phyloP scores from a whole-genome alignment of 345 rosid genomes.

The Populus pruinosa region DNA sequence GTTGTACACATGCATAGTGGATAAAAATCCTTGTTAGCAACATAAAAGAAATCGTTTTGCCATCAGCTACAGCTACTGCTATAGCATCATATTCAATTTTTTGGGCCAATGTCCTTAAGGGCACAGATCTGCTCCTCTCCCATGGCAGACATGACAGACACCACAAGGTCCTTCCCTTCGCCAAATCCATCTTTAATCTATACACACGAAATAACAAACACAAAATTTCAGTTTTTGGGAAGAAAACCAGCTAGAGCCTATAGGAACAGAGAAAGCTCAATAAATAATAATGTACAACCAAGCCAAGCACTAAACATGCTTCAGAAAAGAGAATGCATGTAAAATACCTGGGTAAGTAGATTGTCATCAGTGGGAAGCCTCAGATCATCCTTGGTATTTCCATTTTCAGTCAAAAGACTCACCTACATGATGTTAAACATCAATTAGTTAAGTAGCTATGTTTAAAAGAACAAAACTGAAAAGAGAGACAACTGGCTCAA shows the following conservation, averaged over 20 bases:
- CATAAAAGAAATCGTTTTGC: conserved; percentile 4
- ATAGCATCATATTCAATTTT: conserved; percentile 38
- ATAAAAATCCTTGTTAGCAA: conserved; percentile 17
- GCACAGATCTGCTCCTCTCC: conserved; percentile 92
- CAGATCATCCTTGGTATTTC: conserved; percentile 69
- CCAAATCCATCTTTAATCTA: conserved; percentile 73
- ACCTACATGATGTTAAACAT: conserved; percentile 31
- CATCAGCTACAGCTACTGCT: conserved; percentile 24
- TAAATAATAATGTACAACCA: background rate
- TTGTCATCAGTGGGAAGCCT: conserved; percentile 70
- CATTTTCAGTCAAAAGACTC: conserved; percentile 66
- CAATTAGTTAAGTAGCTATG: background rate
- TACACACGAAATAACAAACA: background rate
- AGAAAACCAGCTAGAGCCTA: background rate
- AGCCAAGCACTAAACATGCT: background rate
- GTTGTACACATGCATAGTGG: conserved; percentile 12
- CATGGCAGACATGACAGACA: conserved; percentile 80
- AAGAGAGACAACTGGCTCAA: background rate
- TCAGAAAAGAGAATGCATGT: background rate
- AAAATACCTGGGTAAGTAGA: conserved; percentile 54
- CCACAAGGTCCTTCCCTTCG: conserved; percentile 75
- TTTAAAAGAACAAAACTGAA: background rate
- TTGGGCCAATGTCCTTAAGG: conserved; percentile 78
- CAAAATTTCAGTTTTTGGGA: background rate
- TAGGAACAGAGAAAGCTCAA: background rate